Base-by-base conservation (phyloP, 179 eudicot species). In the Sideroxylon spinosum region DNA sequence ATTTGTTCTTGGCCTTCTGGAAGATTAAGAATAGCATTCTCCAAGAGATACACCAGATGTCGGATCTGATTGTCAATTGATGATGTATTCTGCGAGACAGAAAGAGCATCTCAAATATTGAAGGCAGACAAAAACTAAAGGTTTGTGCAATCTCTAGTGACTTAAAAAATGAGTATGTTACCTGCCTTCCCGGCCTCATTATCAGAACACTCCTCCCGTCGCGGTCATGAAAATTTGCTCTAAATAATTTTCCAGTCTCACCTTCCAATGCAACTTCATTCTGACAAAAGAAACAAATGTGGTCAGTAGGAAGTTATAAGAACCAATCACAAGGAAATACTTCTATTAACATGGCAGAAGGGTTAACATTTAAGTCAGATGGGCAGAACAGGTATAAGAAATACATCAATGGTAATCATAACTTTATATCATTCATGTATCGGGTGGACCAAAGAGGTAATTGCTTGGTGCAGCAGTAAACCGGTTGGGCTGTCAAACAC, bases 1-100 rank as follows among this genome's bases (percentile, higher is more conserved):
- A 91, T 91, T 68, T 91, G 92, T 61, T 88, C 91, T 77, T 89
- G 91, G 26, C 85, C 89, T 80, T 91, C 91, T 0, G 91, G 91
- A 44, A 91, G 91, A 82, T 89, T 91, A 19, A 89, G 84, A 64
- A 89, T 86, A 6, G 95, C 95, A 76, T 89, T 89, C 89, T 91
- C 95, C 53, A 91, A 67, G 25, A 89, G 86, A 76, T 91, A 91
- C 17, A 91, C 95, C 52, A 91, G 78, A 68, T 89, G 92, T 26
- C 85, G 79, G n/a, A 91, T 86, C 79, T 89, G 85, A 79, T 86
- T 86, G 73, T 91, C 95, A 16, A 84, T 19, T 23, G 91, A 84
- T 59, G 85, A 73, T 19, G 95, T 88, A 73, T 91, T 91, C 95
- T 91, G 87, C 76, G 73, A 81, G 9, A 76, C 32, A 37, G 55